phyloP scores from a whole-genome alignment of 495 filamentous ascomycete species.

The Hypoxylon intermedium region DNA sequence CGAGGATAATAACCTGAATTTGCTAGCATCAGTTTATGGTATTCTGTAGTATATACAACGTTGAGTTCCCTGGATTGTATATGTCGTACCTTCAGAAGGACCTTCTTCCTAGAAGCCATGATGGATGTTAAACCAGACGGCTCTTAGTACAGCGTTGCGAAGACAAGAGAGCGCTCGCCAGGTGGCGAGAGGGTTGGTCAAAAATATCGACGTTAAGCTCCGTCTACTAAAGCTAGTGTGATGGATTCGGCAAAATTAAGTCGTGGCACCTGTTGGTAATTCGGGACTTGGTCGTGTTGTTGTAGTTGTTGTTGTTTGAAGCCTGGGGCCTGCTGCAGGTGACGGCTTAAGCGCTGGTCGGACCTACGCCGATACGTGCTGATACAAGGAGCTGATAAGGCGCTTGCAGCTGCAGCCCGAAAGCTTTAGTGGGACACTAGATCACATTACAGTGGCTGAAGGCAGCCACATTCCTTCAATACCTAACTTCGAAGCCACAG shows the following conservation, averaged over 20 bases:
- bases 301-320: constrained; percentile 24
- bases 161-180: not conserved
- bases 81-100: constrained; percentile 83
- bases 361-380: constrained; percentile 28
- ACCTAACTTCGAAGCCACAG: constrained; percentile 24
- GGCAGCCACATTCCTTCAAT: constrained; percentile 25
- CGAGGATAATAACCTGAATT: constrained; percentile 93
- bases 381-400: constrained; percentile 27
- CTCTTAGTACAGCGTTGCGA: constrained; percentile 4
- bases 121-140: constrained; percentile 32
- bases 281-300: constrained; percentile 19
- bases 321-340: constrained; percentile 8
- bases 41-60: not conserved
- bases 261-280: constrained; percentile 10
- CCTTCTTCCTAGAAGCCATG: constrained; percentile 97
- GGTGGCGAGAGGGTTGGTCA: not conserved
- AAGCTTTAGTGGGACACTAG: constrained; percentile 20
- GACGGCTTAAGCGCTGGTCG: constrained; percentile 20
- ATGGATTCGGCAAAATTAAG: not conserved
- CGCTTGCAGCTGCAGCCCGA: constrained; percentile 14
- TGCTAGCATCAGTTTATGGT: constrained; percentile 11
- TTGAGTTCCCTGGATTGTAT: not conserved
- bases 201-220: constrained; percentile 2
- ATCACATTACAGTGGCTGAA: constrained; percentile 21
- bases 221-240: not conserved